Evolutionary conservation across 306 rosid genomes (phyloP).

Genomic region (Astragalus membranaceus): DNA sequence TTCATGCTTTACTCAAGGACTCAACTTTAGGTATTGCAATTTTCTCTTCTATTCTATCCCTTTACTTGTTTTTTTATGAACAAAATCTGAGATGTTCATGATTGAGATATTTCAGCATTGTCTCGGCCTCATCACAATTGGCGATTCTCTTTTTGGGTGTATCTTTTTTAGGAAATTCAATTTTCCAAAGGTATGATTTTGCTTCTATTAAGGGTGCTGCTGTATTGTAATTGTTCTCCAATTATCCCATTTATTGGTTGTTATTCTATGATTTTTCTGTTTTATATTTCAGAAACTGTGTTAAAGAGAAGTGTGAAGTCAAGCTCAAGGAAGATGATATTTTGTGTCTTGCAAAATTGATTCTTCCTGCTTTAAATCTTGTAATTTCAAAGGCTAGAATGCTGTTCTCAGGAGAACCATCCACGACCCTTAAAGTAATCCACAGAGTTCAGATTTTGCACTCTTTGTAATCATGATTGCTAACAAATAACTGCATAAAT

Average conservation of each 20-base stretch:
- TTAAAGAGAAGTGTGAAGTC: constrained; percentile 28
- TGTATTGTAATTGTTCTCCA: not conserved
- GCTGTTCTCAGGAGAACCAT: constrained; percentile 80
- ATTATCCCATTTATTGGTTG: not conserved
- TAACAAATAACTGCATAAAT: not conserved
- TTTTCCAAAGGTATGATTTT: constrained; percentile 53
- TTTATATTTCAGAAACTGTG: constrained; percentile 39
- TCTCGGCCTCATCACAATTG: constrained; percentile 61
- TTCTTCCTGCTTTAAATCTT: constrained; percentile 66
- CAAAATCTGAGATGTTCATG: not conserved
- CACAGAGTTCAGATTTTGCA: not conserved
- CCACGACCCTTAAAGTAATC: constrained; percentile 79
- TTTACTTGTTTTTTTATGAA: not conserved
- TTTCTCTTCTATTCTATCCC: not conserved
- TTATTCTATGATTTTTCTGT: not conserved
- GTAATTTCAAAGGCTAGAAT: constrained; percentile 48
- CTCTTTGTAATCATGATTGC: not conserved
- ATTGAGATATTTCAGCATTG: constrained; percentile 41
- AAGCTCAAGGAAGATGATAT: constrained; percentile 72
- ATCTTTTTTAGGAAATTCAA: constrained; percentile 66
- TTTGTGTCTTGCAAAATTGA: constrained; percentile 46
- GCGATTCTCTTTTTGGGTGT: constrained; percentile 55
- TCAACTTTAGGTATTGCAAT: constrained; percentile 49
- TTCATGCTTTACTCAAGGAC: constrained; percentile 59
- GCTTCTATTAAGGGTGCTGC: not conserved